Evolutionary conservation across 805 yeast species (phyloP), one percentile per base, ranked within the genome.

Genomic region (Wickerhamiella azyma): DNA sequence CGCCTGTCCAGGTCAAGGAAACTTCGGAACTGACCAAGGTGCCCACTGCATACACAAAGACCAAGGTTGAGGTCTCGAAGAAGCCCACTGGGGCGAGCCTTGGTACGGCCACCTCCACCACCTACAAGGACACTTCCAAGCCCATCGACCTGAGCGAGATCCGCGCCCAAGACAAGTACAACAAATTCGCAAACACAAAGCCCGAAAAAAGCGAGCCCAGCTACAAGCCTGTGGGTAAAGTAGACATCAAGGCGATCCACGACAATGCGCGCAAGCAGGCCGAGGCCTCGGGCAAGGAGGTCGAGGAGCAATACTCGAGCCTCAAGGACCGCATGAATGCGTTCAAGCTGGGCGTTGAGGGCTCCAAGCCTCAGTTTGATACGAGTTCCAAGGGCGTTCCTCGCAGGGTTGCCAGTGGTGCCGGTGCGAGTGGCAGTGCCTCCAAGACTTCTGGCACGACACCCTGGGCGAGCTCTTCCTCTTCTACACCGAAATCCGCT

Each of bases 31-130:
- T 59, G 41, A 47, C 71, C 50, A 67, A 67, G 47, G 70, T 71
- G 14, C 76, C 81, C 19, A 69, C 81, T 16, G 74, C 84, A n/a
- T 77, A 78, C 60, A 72, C 80, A 30, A 75, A 76, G 56, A 83
- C 77, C 36, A 72, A 79, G 55, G 72, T 77, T 47, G 68, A 67
- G 13, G 70, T n/a, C 26, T 14, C 44, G 24, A 30, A 26, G n/a
- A 26, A 32, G 18, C 41, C 37, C 32, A n/a, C n/a, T n/a, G n/a
- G n/a, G n/a, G n/a, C n/a, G n/a, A n/a, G n/a, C 24, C 24, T 21
- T 21, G 24, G 24, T 4, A n/a, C n/a, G 6, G 50, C 29, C 3
- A 26, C 37, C 10, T 24, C 17, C 14, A 10, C 29, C 47, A 10
- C 50, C 48, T 13, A 24, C n/a, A 26, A 30, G 14, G 47, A 47